phyloP scores from a whole-genome alignment of 345 rosid species.

The Salix arbutifolia region DNA sequence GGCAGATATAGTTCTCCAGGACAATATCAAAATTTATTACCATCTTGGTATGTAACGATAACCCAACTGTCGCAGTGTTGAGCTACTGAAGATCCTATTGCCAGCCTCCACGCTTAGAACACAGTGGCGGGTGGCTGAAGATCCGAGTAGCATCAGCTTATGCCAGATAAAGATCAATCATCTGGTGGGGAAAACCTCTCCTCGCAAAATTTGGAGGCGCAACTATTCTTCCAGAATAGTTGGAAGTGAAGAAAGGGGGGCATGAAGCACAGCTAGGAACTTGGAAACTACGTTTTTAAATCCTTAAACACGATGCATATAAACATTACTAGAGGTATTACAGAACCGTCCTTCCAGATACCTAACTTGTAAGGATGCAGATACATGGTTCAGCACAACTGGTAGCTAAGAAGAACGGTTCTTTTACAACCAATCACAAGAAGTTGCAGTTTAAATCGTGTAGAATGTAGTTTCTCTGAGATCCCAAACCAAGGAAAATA shows the following conservation, averaged over 20 bases:
- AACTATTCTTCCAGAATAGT: neutral
- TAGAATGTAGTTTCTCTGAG: neutral
- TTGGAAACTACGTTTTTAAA: neutral
- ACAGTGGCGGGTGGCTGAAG: neutral
- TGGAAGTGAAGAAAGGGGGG: neutral
- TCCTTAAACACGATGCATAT: neutral
- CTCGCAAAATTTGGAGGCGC: neutral
- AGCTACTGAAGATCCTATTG: neutral
- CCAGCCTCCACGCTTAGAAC: neutral
- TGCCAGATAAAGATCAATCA: neutral
- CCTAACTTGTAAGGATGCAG: neutral
- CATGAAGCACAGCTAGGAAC: neutral
- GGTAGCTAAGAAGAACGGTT: neutral
- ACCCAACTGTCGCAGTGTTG: no score
- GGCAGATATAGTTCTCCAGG: neutral
- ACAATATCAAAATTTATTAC: neutral
- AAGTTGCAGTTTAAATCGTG: neutral
- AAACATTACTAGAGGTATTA: neutral
- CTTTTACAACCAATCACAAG: neutral
- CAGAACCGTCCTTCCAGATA: neutral
- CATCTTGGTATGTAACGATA: neutral
- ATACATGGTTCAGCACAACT: neutral
- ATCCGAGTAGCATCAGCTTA: neutral
- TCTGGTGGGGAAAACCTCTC: neutral
- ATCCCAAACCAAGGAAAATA: neutral